phyloP scores from a whole-genome alignment of 306 rosid species.

The Casuarina glauca region DNA sequence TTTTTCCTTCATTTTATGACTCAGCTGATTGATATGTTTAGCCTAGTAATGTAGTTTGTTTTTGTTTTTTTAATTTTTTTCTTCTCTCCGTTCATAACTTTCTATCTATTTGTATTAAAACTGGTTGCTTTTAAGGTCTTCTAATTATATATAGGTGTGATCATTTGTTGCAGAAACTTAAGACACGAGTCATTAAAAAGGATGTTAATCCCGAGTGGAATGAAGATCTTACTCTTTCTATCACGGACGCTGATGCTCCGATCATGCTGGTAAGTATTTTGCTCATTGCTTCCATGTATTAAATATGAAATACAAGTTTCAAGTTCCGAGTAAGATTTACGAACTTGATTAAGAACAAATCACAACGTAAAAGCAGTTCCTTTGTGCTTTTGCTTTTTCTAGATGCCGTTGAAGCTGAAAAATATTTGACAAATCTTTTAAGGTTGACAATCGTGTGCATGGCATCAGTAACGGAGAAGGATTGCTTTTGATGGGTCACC shows the following conservation, averaged over 20 bases:
- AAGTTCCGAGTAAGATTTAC: background rate
- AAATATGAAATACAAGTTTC: background rate
- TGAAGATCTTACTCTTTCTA: conserved; percentile 88
- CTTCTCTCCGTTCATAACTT: background rate
- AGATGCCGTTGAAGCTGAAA: background rate
- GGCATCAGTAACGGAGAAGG: background rate
- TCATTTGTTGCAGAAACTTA: conserved; percentile 58
- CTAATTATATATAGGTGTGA: background rate
- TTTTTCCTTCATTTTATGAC: background rate
- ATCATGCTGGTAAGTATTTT: conserved; percentile 53
- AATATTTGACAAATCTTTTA: background rate
- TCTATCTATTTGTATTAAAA: background rate
- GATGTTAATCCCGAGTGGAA: conserved; percentile 91
- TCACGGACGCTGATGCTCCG: conserved; percentile 48
- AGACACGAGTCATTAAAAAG: conserved; percentile 79
- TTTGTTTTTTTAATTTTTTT: background rate
- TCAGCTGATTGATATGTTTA: background rate
- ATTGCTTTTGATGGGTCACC: background rate
- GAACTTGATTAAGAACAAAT: background rate
- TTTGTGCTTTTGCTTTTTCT: background rate
- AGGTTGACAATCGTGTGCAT: background rate
- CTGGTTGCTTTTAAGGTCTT: background rate
- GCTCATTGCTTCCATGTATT: background rate
- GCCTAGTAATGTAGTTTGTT: background rate
- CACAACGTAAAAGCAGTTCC: background rate